Evolutionary conservation across 345 rosid genomes (phyloP), one percentile per base, ranked within the genome.

Genomic region (Camelina hispida): DNA sequence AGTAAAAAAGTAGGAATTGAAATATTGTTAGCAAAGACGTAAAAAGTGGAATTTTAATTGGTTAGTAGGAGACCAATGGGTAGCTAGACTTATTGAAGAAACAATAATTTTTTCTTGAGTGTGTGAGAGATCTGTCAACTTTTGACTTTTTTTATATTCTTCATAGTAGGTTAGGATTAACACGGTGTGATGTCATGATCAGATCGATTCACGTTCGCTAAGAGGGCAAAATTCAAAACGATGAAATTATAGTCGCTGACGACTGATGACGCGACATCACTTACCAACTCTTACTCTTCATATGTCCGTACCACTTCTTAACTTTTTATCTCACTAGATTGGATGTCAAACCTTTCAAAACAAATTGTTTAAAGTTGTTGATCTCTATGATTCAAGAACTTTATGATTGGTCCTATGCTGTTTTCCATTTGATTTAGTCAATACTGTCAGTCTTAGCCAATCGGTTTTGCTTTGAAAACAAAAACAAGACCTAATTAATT

Each of bases 141-240:
- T 64, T 73, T 73, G 71, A 73, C 63, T 34, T 54, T 73, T 73
- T 15, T 30, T 6, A 37, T 63, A 6, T 63, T 18, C 15, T 62
- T 43, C 1, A 55, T 53, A 53, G 63, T 73, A 12, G 63, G 77
- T 63, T 13, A 3, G 47, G 48, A 16, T 44, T 52, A 35, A 73
- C 64, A 34, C 48, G 56, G 55, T 54, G 55, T 42, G 63, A 63
- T 53, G 63, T 73, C 56, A 30, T 53, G 1, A 4, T 42, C 16
- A 34, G 48, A 43, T 6, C 16, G 16, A 14, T 43, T 43, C 48
- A 43, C 16, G 15, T 3, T 1, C 48, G 40, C 9, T 37, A 37
- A 37, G 40, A 37, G 30, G 30, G 30, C 10, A 37, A 28, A 28
- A 28, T 28, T 37, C 40, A 37, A 37, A 37, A 37, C 11, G 11